phyloP scores from a whole-genome alignment of 768 basidiomycete genomes.

The Trametes coccinea region DNA sequence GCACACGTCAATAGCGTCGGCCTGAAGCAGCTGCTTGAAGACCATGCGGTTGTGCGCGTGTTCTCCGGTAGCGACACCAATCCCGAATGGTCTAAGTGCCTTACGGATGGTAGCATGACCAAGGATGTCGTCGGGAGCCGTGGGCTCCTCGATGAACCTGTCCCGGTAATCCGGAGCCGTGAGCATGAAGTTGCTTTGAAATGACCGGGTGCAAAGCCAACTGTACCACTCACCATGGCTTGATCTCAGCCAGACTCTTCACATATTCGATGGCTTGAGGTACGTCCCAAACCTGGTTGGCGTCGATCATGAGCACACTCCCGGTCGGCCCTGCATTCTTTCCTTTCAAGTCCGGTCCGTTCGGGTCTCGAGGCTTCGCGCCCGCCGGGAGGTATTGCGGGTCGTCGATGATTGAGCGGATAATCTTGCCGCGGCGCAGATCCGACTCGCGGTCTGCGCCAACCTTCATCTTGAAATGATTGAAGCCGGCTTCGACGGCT shows the following conservation, averaged over 20 bases:
- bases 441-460: constrained; percentile 82
- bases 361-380: constrained; percentile 56
- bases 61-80: constrained; percentile 93
- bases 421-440: constrained; percentile 82
- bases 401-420: constrained; percentile 94
- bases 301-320: constrained; percentile 94
- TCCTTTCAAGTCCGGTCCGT: constrained; percentile 61
- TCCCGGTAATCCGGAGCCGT: background rate
- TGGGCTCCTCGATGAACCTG: constrained; percentile 94
- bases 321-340: constrained; percentile 97
- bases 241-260: constrained; percentile 71
- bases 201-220: background rate
- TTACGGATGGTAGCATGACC: constrained; percentile 81
- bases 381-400: constrained; percentile 75
- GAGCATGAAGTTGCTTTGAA: background rate
- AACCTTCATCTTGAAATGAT: constrained; percentile 99
- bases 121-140: constrained; percentile 88
- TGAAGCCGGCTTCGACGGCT: constrained; percentile 85
- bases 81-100: constrained; percentile 73
- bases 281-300: constrained; percentile 97
- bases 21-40: constrained; percentile 94
- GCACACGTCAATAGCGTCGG: constrained; percentile 90
- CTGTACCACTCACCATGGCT: constrained; percentile 67
- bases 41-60: constrained; percentile 93
- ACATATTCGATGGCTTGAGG: constrained; percentile 92